Base-by-base conservation (phyloP, 495 filamentous ascomycete genomes). In the Penicillium flavigenum region DNA sequence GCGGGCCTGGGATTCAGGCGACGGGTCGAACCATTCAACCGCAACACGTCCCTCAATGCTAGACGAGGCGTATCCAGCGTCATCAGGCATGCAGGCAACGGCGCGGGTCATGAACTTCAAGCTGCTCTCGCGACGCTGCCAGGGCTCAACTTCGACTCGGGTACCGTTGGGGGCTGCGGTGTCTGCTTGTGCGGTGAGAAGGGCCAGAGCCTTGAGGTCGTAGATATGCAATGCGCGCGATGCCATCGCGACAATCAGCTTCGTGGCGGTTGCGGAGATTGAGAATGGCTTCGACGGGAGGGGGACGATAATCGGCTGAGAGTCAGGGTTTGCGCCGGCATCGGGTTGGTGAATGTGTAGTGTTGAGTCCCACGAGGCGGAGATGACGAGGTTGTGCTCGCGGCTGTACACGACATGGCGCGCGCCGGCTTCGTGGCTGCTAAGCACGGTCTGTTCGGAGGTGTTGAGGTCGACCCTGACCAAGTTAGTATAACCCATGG, bases 11-110 rank as follows among this genome's bases (percentile, higher is more conserved):
- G 89, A 91, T 65, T 89, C 86, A 31, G 84, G 77, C 8, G 84
- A 88, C 12, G 92, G 87, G 66, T 97, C 94, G 75, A 98, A 97
- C 89, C 92, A 98, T 67, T 98, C 94, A 1, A 98, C 94, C 0
- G 91, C 93, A 0, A 97, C 89, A 61, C 94, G 84, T 14, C 94
- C 94, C 66, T 98, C 94, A 68, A 98, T 97, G 59, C 83, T 88
- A 19, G 83, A 86, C 0, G 85, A 90, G 5, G 93, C 91, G 71
- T 96, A 98, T 0, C 94, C 94, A 5, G 85, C 88, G 64, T 95
- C 93, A 59, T 90, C 90, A 9, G 94, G 93, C 94, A 98, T 98
- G 72, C 92, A 96, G n/a, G 90, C 85, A 1, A 97, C 88, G 43
- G 88, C 88, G 48, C 94, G 84, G 2, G 92, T 96, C 81, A 96